These are phyloP conservation scores for Halophytophthora batemanensis DNA, from an alignment of 352 stramenopile genomes.

Conservation along the genomic window DNA sequence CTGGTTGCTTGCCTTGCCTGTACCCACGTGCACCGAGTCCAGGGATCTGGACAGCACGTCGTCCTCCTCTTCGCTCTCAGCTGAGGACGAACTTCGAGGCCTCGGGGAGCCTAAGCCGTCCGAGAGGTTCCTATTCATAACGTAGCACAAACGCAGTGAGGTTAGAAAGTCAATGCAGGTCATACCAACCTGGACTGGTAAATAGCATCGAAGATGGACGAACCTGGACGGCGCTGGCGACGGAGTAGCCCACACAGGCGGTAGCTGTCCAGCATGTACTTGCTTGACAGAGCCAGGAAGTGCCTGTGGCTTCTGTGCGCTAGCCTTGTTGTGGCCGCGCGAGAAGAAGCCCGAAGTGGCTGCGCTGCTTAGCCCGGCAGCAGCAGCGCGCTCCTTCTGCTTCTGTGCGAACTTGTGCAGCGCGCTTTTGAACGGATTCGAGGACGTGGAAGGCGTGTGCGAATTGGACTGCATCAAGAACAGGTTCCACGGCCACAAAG, in stretches of 20 bases:
- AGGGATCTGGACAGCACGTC: slow-evolving; percentile 18
- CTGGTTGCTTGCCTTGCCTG: slow-evolving; percentile 11
- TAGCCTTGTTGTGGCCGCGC: slow-evolving; percentile 26
- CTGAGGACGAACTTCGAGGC: slow-evolving; percentile 16
- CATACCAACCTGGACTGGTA: background rate
- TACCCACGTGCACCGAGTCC: slow-evolving; percentile 8
- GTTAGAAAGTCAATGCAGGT: background rate
- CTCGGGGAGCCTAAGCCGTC: slow-evolving; percentile 15
- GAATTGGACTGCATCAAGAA: slow-evolving; percentile 3
- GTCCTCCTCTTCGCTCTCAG: slow-evolving; percentile 27
- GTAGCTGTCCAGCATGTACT: slow-evolving; percentile 64
- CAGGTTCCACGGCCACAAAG: background rate
- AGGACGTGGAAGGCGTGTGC: slow-evolving; percentile 27
- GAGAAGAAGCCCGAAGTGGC: slow-evolving; percentile 75
- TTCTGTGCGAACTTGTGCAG: slow-evolving; percentile 84
- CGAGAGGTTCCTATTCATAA: slow-evolving; percentile 32
- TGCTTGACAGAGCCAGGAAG: slow-evolving; percentile 73
- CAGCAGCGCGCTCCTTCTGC: slow-evolving; percentile 51
- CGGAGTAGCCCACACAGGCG: slow-evolving; percentile 74
- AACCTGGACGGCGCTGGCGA: slow-evolving; percentile 47
- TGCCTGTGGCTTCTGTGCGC: slow-evolving; percentile 40
- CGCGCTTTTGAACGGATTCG: slow-evolving; percentile 73
- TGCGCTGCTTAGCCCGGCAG: slow-evolving; percentile 27
- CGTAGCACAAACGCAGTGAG: background rate
- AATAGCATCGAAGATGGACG: background rate